phyloP scores from a whole-genome alignment of 148 eudicot species.

The Simmondsia chinensis region DNA sequence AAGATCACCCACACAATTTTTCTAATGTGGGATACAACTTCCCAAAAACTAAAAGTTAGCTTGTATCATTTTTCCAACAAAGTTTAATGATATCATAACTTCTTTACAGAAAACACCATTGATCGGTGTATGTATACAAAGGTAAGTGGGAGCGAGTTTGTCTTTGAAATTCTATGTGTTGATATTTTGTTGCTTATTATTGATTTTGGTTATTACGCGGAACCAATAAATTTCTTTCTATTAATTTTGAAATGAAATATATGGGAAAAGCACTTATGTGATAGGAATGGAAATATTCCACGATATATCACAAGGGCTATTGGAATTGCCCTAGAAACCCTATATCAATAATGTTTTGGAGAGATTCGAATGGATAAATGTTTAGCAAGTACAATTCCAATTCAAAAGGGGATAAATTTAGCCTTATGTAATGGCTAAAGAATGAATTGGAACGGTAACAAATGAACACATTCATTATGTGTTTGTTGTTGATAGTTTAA shows the following conservation, averaged over 20 bases:
- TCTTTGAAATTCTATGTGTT: background rate
- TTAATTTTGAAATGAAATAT: background rate
- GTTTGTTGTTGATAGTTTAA: background rate
- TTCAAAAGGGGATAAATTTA: slow-evolving; percentile 3
- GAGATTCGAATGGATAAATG: background rate
- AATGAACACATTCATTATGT: background rate
- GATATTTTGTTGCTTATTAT: background rate
- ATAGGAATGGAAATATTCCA: background rate
- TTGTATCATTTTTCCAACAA: no score
- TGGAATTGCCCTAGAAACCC: background rate
- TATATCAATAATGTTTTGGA: background rate
- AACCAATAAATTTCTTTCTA: background rate
- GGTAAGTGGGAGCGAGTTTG: slow-evolving; percentile 8
- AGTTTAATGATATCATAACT: background rate
- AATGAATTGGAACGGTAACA: background rate
- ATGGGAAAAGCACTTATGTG: background rate
- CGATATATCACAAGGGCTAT: background rate
- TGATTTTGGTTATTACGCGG: background rate
- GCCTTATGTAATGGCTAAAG: background rate
- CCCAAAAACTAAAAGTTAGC: no score
- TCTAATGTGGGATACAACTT: no score
- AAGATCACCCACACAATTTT: no score
- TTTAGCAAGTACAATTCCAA: background rate
- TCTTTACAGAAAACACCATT: background rate
- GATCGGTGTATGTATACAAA: slow-evolving; percentile 1